Percentiles rank a stretch among this genome's conserved stretches.
These are phyloP conservation scores for Chaetomium tenue DNA, from an alignment of 495 filamentous ascomycete genomes.

Conservation along the genomic window DNA sequence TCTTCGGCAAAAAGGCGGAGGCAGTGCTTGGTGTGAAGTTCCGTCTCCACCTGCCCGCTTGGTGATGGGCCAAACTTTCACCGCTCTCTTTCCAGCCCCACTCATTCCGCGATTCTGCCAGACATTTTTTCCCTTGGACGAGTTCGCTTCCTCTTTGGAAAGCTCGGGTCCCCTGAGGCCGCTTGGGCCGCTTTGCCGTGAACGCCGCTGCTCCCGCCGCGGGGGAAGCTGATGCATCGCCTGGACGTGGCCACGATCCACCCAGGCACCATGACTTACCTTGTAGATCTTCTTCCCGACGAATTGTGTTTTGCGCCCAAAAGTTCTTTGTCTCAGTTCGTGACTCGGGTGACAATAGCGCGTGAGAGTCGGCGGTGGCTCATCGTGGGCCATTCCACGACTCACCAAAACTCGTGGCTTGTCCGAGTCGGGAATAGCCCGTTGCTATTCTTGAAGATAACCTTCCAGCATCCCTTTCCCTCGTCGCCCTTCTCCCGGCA, in stretches of 20 bases:
- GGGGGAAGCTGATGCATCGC: not conserved
- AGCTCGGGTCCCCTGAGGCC: not conserved
- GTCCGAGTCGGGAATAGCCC: constrained; percentile 22
- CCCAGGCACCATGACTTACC: not conserved
- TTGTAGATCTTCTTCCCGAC: not conserved
- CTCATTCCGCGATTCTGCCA: constrained; percentile 1
- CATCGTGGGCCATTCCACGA: not conserved
- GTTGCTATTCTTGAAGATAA: constrained; percentile 39
- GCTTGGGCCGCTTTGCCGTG: constrained; percentile 3
- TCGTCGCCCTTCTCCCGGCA: not conserved
- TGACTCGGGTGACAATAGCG: too few relatives aligned
- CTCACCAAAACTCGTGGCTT: not conserved
- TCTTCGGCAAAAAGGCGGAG: constrained; percentile 3
- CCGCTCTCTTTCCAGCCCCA: not conserved
- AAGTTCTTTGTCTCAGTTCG: not conserved
- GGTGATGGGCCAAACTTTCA: not conserved
- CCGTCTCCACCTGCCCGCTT: not conserved
- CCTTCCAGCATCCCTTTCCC: constrained; percentile 23
- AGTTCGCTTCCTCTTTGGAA: too few relatives aligned
- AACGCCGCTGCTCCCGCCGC: not conserved
- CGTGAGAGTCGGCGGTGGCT: not conserved
- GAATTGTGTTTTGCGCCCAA: not conserved
- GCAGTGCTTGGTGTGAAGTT: not conserved
- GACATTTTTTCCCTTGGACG: not conserved
- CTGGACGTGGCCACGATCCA: not conserved